phyloP scores from a whole-genome alignment of 2,329 filamentous ascomycete species.

The Phyllosticta citrichinensis region DNA sequence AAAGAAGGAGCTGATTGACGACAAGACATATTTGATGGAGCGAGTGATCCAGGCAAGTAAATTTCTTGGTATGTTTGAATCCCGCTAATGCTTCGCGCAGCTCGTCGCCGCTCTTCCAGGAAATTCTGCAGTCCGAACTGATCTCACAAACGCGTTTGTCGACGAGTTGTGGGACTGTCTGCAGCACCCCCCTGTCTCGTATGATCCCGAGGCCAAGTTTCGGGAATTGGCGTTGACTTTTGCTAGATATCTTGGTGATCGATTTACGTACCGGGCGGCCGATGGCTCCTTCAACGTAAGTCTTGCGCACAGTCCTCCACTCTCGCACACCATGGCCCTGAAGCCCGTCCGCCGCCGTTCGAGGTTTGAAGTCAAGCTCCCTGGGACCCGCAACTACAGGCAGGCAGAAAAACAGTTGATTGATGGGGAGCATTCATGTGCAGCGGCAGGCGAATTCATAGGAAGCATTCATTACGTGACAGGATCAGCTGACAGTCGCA shows the following conservation, averaged over 20 bases:
- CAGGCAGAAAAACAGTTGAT: background rate
- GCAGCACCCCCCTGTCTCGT: constrained; percentile 15
- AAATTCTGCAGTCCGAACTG: constrained; percentile 11
- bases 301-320: background rate
- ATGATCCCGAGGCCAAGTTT: background rate
- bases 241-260: constrained; percentile 28
- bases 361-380: too few relatives aligned
- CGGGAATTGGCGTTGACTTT: background rate
- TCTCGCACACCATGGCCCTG: too few relatives aligned
- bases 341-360: too few relatives aligned
- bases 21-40: constrained; percentile 72
- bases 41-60: constrained; percentile 49
- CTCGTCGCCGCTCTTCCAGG: constrained; percentile 6
- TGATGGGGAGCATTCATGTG: too few relatives aligned
- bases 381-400: too few relatives aligned
- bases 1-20: constrained; percentile 56
- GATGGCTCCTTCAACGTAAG: constrained; percentile 32
- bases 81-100: background rate
- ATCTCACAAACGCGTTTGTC: constrained; percentile 14
- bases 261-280: constrained; percentile 29
- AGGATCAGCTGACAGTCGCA: constrained; percentile 34
- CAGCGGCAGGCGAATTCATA: too few relatives aligned
- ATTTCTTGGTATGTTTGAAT: background rate
- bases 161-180: constrained; percentile 14
- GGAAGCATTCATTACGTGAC: constrained; percentile 10